phyloP scores from a whole-genome alignment of 179 eudicot species.

The Spergularia azorica region DNA sequence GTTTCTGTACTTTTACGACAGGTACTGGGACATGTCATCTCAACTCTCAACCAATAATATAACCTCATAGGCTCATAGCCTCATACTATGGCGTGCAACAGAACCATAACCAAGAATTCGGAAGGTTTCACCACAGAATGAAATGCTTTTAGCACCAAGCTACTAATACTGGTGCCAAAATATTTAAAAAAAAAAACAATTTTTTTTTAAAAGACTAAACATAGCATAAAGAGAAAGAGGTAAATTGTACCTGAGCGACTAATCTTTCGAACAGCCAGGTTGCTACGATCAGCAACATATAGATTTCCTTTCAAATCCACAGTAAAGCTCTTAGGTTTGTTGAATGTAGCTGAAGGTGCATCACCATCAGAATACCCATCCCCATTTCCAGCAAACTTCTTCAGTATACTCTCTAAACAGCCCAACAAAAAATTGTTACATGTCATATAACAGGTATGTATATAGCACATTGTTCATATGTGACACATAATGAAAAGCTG shows the following conservation, averaged over 20 bases:
- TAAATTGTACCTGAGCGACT: slow-evolving; percentile 54
- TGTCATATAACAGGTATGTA: neutral
- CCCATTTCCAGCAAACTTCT: slow-evolving; percentile 51
- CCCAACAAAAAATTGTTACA: neutral
- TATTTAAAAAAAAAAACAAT: neutral
- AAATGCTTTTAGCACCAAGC: neutral
- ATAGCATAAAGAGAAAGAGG: neutral
- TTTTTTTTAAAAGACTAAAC: neutral
- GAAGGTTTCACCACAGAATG: too few species aligned
- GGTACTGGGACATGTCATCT: too few species aligned
- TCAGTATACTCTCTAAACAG: slow-evolving; percentile 44
- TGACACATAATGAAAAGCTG: neutral
- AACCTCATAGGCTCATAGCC: too few species aligned
- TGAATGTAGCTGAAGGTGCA: slow-evolving; percentile 49
- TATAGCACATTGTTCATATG: slow-evolving; percentile 1
- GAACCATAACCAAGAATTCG: too few species aligned
- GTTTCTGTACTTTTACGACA: too few species aligned
- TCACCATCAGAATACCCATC: slow-evolving; percentile 58
- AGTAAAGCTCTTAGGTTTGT: slow-evolving; percentile 67
- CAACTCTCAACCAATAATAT: too few species aligned
- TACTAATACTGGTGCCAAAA: neutral
- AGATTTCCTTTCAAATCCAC: slow-evolving; percentile 68
- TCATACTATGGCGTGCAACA: too few species aligned
- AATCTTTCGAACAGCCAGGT: slow-evolving; percentile 65
- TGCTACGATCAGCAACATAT: slow-evolving; percentile 64